These are phyloP conservation scores for Mycena maculata DNA, from an alignment of 768 basidiomycete genomes.

Conservation along the genomic window DNA sequence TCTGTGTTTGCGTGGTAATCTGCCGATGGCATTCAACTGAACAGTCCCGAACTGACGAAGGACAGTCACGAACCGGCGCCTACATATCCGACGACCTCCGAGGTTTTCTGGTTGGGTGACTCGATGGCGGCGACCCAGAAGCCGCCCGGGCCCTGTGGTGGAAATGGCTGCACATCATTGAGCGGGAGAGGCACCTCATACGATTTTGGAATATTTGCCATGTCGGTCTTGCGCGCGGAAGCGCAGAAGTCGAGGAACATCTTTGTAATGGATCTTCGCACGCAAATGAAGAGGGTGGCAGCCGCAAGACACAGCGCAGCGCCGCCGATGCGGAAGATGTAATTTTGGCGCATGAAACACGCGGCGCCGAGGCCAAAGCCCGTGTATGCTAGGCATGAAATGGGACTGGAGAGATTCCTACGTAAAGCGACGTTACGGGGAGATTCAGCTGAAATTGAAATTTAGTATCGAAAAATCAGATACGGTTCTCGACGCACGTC, in stretches of 20 bases:
- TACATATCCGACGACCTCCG: conserved; percentile 30
- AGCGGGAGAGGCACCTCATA: neutral
- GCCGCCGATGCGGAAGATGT: neutral
- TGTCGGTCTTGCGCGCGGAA: neutral
- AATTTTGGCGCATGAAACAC: no score
- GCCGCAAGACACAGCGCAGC: neutral
- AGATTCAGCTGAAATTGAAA: conserved; percentile 16
- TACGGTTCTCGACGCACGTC: neutral
- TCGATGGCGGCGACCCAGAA: conserved; percentile 17
- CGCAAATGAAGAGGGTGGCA: neutral
- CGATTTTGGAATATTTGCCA: neutral
- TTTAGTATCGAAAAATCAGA: neutral
- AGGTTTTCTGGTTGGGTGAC: neutral
- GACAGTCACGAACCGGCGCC: conserved; percentile 33
- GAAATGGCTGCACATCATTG: neutral
- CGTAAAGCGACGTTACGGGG: conserved; percentile 15
- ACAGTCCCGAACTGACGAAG: neutral
- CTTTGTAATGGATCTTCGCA: neutral
- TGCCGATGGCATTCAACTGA: neutral
- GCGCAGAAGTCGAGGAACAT: conserved; percentile 2
- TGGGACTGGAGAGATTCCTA: neutral
- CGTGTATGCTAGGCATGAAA: conserved; percentile 13
- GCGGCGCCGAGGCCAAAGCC: no score
- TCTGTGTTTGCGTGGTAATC: conserved; percentile 28
- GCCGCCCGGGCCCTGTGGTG: neutral